Base-by-base conservation (phyloP, 805 yeast genomes). In the Wickerhamiella shivajii region DNA sequence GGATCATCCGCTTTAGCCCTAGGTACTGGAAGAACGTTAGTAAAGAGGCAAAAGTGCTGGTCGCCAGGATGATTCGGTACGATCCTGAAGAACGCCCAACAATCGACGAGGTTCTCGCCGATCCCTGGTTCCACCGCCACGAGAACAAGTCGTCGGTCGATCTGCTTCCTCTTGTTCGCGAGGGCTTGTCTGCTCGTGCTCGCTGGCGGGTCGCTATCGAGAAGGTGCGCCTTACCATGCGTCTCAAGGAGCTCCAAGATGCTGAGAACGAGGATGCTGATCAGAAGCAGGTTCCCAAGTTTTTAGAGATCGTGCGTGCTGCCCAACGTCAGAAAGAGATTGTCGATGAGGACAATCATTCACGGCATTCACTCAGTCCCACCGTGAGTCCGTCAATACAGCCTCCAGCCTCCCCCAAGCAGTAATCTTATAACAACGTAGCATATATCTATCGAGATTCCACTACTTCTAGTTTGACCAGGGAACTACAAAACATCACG, bases 121-220 rank as follows among this genome's bases (percentile, higher is more conserved):
- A 83, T 53, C 74, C 73, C 22, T 90, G 95, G 83, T 67, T 85
- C 30, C 44, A 49, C 19, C 50, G 60, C 19, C 59, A 63, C 29
- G 64, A 66, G 41, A 58, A 61, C 33, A 61, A 65, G 26, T 60
- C 58, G 39, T 54, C 58, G 18, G 60, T 67, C 27, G 93, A 87
- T 57, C 68, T 87, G 60, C 67, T 83, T 55, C 93, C 93, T 16
- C 67, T 64, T 50, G 74, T 87, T 57, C 71, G 72, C 59, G 72
- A 74, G 50, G 81, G 80, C 27, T 79, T 83, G 66, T 72, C 76
- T 50, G 92, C 93, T 20, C 81, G 79, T 50, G 66, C 69, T 48
- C 84, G 78, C 56, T 74, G 90, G 60, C 72, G 75, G 48, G 79
- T 77, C 45, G 96, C 90, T 24, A 76, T 81, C 46, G 90, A 83